A percentile compares a stretch with the other conserved stretches of the same genome.
Conservation (phyloP, 2,329 filamentous ascomycete species). For the Didymella arachidicola region DNA sequence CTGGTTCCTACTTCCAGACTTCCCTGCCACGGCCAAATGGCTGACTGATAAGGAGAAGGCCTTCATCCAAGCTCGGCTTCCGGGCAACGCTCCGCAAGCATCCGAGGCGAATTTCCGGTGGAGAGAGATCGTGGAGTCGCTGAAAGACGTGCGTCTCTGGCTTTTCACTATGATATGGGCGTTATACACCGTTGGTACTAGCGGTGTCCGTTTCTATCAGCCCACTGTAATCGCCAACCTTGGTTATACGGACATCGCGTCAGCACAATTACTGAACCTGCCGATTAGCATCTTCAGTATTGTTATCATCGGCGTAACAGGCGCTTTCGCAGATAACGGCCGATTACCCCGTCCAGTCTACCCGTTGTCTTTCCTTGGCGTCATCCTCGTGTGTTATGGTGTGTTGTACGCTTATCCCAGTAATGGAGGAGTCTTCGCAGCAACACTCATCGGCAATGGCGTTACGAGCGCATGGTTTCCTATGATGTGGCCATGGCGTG, state of each 20-base stretch:
- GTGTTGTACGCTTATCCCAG: constrained; percentile 27
- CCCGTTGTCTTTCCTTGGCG: constrained; percentile 53
- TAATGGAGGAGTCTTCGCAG: constrained; percentile 56
- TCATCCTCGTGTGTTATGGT: constrained; percentile 55
- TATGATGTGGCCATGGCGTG: constrained; percentile 53
- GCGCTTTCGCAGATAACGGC: constrained; percentile 33
- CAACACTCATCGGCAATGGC: constrained; percentile 26
- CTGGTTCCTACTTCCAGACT: constrained; percentile 25
- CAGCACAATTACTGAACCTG: constrained; percentile 23
- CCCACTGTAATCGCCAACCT: constrained; percentile 37
- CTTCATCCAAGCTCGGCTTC: constrained; percentile 57
- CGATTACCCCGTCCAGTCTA: constrained; percentile 52
- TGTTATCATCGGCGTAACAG: constrained; percentile 54
- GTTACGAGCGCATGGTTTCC: constrained; percentile 27
- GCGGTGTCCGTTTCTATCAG: constrained; percentile 31
- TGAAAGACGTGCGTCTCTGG: constrained; percentile 60
- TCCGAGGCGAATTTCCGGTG: constrained; percentile 56
- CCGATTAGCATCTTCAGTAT: constrained; percentile 44
- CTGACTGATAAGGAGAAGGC: constrained; percentile 53
- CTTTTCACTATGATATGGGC: constrained; percentile 58
- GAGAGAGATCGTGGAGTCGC: constrained; percentile 56
- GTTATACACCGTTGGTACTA: constrained; percentile 43
- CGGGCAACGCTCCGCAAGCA: constrained; percentile 53
- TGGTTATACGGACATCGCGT: constrained; percentile 26
- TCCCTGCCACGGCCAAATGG: constrained; percentile 37